Conservation (phyloP, 2,329 filamentous ascomycete species). For the Calonectria pteridis region DNA sequence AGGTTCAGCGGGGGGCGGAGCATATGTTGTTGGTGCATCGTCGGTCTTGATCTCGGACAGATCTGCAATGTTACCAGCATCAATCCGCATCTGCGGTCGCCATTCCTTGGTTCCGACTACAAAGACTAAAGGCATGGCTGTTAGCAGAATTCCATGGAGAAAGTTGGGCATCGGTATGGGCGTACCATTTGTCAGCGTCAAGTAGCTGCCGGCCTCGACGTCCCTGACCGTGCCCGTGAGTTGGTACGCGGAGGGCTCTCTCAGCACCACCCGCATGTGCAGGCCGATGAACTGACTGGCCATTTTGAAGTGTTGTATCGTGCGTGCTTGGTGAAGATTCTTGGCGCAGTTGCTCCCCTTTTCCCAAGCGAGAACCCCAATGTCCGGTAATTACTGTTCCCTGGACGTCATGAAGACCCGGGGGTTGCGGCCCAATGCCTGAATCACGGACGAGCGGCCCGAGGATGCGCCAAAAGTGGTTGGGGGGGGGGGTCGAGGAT, state of each 20-base stretch:
- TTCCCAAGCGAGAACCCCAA: slow-evolving; percentile 26
- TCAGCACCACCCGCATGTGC: slow-evolving; percentile 80
- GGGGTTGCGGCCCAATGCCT: slow-evolving; percentile 16
- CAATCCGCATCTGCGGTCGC: slow-evolving; percentile 58
- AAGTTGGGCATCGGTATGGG: slow-evolving; percentile 13
- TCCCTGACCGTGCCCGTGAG: slow-evolving; percentile 79
- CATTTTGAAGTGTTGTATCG: slow-evolving; percentile 43
- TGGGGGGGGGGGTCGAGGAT: neutral
- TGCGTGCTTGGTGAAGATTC: neutral
- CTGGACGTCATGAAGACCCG: slow-evolving; percentile 39
- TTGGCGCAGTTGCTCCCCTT: slow-evolving; percentile 13
- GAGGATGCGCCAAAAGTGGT: neutral
- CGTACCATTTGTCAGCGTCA: slow-evolving; percentile 80
- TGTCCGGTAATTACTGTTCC: slow-evolving; percentile 30
- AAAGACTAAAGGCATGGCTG: slow-evolving; percentile 49
- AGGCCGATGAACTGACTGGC: slow-evolving; percentile 80
- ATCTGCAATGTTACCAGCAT: slow-evolving; percentile 59
- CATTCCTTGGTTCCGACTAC: slow-evolving; percentile 58
- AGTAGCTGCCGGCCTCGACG: slow-evolving; percentile 74
- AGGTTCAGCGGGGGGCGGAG: slow-evolving; percentile 41
- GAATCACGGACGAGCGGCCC: slow-evolving; percentile 19
- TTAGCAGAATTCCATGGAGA: slow-evolving; percentile 18
- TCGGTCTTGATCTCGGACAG: slow-evolving; percentile 55
- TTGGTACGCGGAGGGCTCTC: slow-evolving; percentile 71
- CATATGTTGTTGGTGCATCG: slow-evolving; percentile 44